These are phyloP conservation scores for Eucalyptus curtisii DNA, from an alignment of 345 rosid species.

Conservation along the genomic window DNA sequence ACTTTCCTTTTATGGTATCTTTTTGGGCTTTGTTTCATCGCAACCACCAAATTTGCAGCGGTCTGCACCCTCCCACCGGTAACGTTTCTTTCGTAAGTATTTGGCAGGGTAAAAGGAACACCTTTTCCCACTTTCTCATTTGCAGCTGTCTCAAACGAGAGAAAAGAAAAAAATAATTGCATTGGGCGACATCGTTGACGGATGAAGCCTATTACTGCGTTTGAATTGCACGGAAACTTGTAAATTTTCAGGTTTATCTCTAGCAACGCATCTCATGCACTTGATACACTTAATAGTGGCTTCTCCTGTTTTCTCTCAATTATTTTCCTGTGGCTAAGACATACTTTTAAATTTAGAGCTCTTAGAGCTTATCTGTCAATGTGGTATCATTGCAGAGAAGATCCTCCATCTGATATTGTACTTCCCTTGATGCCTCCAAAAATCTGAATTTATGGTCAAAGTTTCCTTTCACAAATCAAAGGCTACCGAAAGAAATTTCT, in stretches of 20 bases:
- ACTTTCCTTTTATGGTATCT: slow-evolving; percentile 11
- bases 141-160: not conserved
- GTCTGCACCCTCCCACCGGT: not conserved
- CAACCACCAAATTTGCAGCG: not conserved
- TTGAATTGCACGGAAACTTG: not conserved
- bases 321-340: not conserved
- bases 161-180: not conserved
- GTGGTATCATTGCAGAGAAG: not conserved
- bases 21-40: not conserved
- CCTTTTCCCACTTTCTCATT: not conserved
- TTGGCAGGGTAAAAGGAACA: not conserved
- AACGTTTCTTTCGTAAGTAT: not conserved
- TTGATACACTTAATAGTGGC: not conserved
- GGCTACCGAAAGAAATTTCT: not conserved
- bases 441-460: not conserved
- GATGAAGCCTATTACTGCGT: not conserved
- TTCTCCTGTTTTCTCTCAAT: not conserved
- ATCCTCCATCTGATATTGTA: not conserved
- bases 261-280: not conserved
- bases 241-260: not conserved
- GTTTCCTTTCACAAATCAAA: not conserved
- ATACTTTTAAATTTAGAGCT: not conserved
- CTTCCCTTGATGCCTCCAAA: not conserved
- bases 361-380: not conserved
- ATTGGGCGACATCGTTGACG: not conserved